Base-by-base conservation (phyloP, 306 rosid genomes). In the Arachis stenosperma region DNA sequence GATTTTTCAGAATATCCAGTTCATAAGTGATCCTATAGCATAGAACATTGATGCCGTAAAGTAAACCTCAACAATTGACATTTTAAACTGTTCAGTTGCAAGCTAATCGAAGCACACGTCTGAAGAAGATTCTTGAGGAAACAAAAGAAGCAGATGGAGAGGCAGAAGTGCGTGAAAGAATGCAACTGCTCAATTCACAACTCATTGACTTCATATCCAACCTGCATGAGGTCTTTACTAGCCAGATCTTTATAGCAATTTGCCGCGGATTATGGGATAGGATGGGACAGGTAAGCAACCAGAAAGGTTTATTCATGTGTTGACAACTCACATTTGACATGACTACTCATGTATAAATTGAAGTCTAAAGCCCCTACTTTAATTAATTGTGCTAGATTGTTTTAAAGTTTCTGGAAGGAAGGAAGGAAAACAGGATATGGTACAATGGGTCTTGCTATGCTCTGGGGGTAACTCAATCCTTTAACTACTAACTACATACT, bases 261-360 rank as follows among this genome's bases (percentile, higher is more conserved):
- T 88, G 91, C 40, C 96, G 97, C 6, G 98, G 97, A 76, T 82
- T 86, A 53, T 94, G 98, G 98, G 95, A 94, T 44, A 88, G 91
- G 78, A 91, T 85, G 96, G 98, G 98, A 80, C 89, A 94, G 97
- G 98, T 93, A 77, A 67, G 72, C 73, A 70, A 30, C 47, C 55
- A 65, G 52, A 70, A 46, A 9, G 36, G 8, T 52, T 14, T 4
- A 36, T 33, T 33, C 2, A 36, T 47, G 56, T 9, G 9, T 73
- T 44, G 33, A 9, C 60, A 58, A 22, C 27, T 33, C 37, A 33
- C 37, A 22, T 22, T 22, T 33, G 37, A 33, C 27, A 33, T 33
- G 4, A 33, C 37, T 33, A 33, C 37, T 33, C 37, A 4, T 4
- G 4, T 33, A 33, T 33, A 33, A 33, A 33, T 33, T 33, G 37